Base-by-base conservation (phyloP, 345 rosid species). In the Abelmoschus esculentus region DNA sequence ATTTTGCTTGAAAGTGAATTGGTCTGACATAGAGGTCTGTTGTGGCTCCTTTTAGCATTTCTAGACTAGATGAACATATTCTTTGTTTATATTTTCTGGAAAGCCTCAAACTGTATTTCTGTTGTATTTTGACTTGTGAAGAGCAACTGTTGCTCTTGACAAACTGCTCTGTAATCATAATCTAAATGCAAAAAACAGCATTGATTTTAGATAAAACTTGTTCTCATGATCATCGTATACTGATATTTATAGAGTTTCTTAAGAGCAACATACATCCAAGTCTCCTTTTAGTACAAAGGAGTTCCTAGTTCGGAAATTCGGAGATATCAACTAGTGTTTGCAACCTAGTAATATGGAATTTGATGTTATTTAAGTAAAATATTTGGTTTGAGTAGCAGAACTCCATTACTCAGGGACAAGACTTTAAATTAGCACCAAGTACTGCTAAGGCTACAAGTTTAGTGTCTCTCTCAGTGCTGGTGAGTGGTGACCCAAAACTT, bases 91-190 rank as follows among this genome's bases (percentile, higher is more conserved):
- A 34, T 65, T 26, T 44, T 19, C 5, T 6, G 28, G 3, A 5
- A 64, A 9, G 11, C 46, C 13, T 64, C 34, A 13, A 44, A 26
- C 52, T 13, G 36, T 26, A 7, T 46, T 42, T 12, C 11, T 65
- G 36, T 44, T 65, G 36, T 65, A 46, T 26, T 2, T 44, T 13
- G 60, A 44, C 26, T 22, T 44, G 34, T 4, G 15, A 65, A 65
- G 54, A 26, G 55, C 34, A 46, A 46, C 50, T 34, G n/a, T 44
- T 65, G 53, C 22, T 65, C 36, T 22, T 65, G 54, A 65, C 67
- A 40, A 63, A 42, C 47, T 36, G 47, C 28, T 38, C 28, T 61
- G 49, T 61, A 61, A 36, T 17, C 50, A 42, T 63, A 18, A 18
- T 18, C 18, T 40, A 38, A 18, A 38, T 40, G 50, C 61, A 56